phyloP scores from a whole-genome alignment of 176 grass and related monocot species.

The Aegilops speltoides region DNA sequence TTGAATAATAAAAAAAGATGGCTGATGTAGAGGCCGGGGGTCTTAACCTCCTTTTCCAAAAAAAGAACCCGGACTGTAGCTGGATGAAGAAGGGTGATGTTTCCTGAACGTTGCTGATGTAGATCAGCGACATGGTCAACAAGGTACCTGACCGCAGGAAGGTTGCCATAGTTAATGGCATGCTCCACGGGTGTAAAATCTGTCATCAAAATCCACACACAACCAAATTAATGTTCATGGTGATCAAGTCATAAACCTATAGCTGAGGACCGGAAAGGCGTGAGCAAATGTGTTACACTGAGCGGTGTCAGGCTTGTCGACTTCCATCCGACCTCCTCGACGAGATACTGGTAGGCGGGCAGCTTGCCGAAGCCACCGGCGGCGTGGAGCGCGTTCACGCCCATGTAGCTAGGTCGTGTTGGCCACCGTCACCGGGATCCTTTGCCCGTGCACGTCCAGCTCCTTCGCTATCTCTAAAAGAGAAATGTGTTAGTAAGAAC shows the following conservation, averaged over 20 bases:
- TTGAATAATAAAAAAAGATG: no score
- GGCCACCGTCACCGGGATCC: conserved; percentile 20
- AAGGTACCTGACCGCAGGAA: conserved; percentile 22
- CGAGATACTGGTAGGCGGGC: background rate
- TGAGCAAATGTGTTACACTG: background rate
- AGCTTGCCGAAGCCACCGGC: background rate
- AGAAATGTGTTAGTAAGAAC: background rate
- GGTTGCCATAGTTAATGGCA: background rate
- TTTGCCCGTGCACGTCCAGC: conserved; percentile 15
- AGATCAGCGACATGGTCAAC: conserved; percentile 17
- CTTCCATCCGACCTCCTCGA: conserved; percentile 14
- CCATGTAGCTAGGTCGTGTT: background rate
- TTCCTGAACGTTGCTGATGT: background rate
- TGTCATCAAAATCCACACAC: background rate
- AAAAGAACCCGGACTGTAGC: background rate
- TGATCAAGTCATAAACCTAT: no score
- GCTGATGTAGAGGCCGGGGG: no score
- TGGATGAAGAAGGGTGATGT: background rate
- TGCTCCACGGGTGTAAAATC: background rate
- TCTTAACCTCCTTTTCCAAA: no score
- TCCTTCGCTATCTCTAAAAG: conserved; percentile 16
- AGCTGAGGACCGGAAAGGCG: background rate
- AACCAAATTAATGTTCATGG: no score
- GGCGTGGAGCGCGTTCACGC: conserved; percentile 10
- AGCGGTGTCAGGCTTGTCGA: background rate